These are phyloP conservation scores for Rubus idaeus DNA, from an alignment of 306 rosid species.

Conservation along the genomic window DNA sequence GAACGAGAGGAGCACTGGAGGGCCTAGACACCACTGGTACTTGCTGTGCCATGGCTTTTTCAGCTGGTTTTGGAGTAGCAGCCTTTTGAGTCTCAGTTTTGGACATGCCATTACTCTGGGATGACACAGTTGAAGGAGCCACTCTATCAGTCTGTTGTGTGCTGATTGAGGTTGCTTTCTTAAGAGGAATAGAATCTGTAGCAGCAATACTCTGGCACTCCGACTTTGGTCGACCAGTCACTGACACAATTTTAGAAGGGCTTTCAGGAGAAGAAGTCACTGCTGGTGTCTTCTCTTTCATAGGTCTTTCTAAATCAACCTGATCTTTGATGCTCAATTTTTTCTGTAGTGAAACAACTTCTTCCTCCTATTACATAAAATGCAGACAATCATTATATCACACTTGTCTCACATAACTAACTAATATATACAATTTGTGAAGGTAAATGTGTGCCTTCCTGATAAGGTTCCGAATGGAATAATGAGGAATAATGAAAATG, in stretches of 20 bases:
- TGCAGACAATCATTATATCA: conserved; percentile 26
- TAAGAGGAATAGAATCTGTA: conserved; percentile 42
- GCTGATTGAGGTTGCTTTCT: conserved; percentile 46
- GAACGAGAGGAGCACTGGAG: conserved; percentile 81
- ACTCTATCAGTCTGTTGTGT: conserved; percentile 52
- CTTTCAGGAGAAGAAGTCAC: conserved; percentile 52
- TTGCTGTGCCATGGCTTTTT: conserved; percentile 51
- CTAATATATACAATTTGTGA: neutral
- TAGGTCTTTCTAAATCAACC: conserved; percentile 48
- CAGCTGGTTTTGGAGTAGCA: conserved; percentile 49
- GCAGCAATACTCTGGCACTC: conserved; percentile 43
- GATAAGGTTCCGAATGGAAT: neutral
- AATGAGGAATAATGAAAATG: neutral
- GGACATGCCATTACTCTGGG: conserved; percentile 39
- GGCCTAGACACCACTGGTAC: conserved; percentile 67
- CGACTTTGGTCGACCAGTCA: conserved; percentile 38
- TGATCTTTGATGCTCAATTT: conserved; percentile 53
- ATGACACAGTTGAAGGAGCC: conserved; percentile 40
- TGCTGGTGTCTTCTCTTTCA: conserved; percentile 56
- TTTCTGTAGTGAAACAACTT: conserved; percentile 46
- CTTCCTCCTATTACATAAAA: conserved; percentile 59
- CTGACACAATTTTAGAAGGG: conserved; percentile 46
- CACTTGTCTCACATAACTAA: neutral
- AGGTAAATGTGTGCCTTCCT: neutral
- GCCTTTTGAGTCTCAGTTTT: conserved; percentile 61